Percentiles rank a stretch among this genome's conserved stretches.
Conservation (phyloP, 1,284 basidiomycete genomes). For the Austroboletus olivaceoglutinosus region DNA sequence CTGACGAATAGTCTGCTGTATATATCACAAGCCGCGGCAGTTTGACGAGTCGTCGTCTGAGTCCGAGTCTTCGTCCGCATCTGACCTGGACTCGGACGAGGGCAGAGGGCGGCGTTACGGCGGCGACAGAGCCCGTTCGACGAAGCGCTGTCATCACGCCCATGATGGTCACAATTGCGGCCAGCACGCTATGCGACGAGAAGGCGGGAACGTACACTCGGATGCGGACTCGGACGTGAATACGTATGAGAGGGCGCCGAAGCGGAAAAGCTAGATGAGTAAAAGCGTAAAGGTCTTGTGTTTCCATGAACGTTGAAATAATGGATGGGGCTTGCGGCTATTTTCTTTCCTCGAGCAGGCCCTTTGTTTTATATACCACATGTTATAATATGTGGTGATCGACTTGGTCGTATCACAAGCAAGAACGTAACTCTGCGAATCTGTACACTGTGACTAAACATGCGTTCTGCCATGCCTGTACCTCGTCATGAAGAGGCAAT, state of each 20-base stretch:
- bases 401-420: too few relatives aligned
- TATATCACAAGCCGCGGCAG: constrained; percentile 75
- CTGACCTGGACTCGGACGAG: constrained; percentile 31
- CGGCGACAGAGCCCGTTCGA: constrained; percentile 15
- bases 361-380: too few relatives aligned
- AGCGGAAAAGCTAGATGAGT: constrained; percentile 15
- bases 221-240: constrained; percentile 20
- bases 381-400: too few relatives aligned
- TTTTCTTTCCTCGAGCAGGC: too few relatives aligned
- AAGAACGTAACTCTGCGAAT: too few relatives aligned
- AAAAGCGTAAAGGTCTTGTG: too few relatives aligned
- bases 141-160: constrained; percentile 4
- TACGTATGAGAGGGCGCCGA: constrained; percentile 25
- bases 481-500: too few relatives aligned
- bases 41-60: constrained; percentile 83
- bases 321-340: too few relatives aligned
- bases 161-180: constrained; percentile 6
- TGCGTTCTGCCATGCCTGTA: too few relatives aligned
- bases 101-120: constrained; percentile 21
- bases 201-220: constrained; percentile 7
- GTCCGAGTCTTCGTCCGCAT: constrained; percentile 44
- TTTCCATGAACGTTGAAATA: too few relatives aligned
- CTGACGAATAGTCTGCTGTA: constrained; percentile 77
- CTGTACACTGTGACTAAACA: too few relatives aligned
- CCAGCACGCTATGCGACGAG: constrained; percentile 3